Conservation (phyloP, 2,329 filamentous ascomycete species). For the Ceratocystis cacaofunesta region DNA sequence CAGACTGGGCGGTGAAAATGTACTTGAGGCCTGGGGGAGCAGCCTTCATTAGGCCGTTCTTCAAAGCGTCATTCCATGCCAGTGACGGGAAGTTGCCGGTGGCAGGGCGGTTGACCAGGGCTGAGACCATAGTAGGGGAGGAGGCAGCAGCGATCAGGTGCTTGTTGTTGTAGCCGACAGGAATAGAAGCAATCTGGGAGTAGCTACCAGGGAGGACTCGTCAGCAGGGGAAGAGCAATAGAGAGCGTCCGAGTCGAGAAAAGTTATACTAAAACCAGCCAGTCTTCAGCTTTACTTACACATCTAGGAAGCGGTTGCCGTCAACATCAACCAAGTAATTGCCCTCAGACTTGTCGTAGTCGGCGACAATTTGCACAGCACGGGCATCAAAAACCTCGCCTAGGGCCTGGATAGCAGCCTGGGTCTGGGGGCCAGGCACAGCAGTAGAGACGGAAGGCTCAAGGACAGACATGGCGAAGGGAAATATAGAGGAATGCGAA, state of each 20-base stretch:
- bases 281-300: constrained; percentile 24
- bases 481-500: constrained; percentile 7
- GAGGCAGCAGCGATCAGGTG: constrained; percentile 53
- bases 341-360: constrained; percentile 37
- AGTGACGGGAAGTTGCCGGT: constrained; percentile 80
- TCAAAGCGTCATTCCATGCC: constrained; percentile 68
- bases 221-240: neutral
- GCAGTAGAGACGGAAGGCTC: constrained; percentile 26
- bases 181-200: constrained; percentile 85
- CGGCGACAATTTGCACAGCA: constrained; percentile 37
- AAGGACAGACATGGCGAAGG: constrained; percentile 16
- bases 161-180: constrained; percentile 85
- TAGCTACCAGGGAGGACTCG: constrained; percentile 36
- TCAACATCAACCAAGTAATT: constrained; percentile 39
- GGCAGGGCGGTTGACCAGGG: constrained; percentile 77
- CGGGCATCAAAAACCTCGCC: constrained; percentile 37
- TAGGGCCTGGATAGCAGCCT: constrained; percentile 29
- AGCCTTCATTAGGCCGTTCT: constrained; percentile 64
- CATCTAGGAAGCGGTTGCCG: constrained; percentile 35
- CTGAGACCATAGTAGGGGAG: constrained; percentile 62
- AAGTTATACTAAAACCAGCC: neutral
- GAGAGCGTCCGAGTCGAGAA: neutral
- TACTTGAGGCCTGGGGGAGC: constrained; percentile 73
- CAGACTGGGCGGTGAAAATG: constrained; percentile 80
- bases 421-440: constrained; percentile 28